These are phyloP conservation scores for Rosa chinensis DNA, from an alignment of 306 rosid species.

Conservation along the genomic window DNA sequence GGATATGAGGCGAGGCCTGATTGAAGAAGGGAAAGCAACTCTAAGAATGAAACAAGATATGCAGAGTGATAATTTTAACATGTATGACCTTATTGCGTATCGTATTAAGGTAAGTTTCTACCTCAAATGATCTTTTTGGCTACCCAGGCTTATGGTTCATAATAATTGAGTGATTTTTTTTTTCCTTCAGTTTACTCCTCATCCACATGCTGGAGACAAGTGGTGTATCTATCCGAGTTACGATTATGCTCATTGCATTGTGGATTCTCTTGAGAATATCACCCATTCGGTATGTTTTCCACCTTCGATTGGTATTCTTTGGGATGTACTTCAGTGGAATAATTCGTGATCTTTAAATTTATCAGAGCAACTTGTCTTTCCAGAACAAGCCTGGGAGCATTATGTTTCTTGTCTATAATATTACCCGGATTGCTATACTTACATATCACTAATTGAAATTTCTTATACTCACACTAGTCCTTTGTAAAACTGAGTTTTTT, in stretches of 20 bases:
- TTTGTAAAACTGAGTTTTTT: not conserved
- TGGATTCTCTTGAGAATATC: constrained; percentile 95
- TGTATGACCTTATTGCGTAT: constrained; percentile 98
- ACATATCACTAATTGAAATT: not conserved
- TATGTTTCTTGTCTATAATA: not conserved
- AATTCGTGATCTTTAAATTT: constrained; percentile 3
- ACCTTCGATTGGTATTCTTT: constrained; percentile 11
- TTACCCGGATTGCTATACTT: not conserved
- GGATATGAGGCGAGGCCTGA: constrained; percentile 78
- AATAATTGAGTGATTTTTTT: constrained; percentile 24
- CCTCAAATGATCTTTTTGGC: constrained; percentile 12
- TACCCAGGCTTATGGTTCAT: constrained; percentile 15
- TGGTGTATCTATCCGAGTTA: constrained; percentile 99
- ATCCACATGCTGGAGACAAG: constrained; percentile 98
- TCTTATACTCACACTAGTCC: not conserved
- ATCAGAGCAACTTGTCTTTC: not conserved
- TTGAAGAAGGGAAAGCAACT: constrained; percentile 96
- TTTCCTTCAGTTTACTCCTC: constrained; percentile 76
- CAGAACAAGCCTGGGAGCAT: not conserved
- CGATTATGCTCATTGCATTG: constrained; percentile 95
- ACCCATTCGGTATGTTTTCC: constrained; percentile 82
- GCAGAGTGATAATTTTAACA: constrained; percentile 96
- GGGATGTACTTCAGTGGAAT: not conserved
- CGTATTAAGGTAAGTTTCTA: constrained; percentile 69
- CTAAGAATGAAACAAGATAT: constrained; percentile 99